Conservation (phyloP, 176 grass and related monocot species). For the Otatea glauca region DNA sequence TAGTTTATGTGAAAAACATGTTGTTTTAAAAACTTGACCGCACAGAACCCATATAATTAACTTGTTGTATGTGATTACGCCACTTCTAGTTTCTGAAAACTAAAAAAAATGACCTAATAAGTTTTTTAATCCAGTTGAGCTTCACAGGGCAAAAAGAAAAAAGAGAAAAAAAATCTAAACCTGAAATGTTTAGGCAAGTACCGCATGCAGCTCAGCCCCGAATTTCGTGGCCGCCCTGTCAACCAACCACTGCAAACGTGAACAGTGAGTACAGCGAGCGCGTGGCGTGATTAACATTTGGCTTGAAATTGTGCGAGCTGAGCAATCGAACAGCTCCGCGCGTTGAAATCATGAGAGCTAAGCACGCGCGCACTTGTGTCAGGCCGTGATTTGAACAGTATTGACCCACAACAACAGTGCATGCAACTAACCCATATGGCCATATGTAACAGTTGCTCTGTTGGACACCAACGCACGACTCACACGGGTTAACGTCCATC, state of each 20-base stretch:
- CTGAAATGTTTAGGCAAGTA: not conserved
- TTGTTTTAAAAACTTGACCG: too few species aligned
- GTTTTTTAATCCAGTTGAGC: not conserved
- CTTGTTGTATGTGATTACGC: not conserved
- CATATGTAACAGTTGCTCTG: not conserved
- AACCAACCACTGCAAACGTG: not conserved
- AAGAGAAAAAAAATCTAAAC: not conserved
- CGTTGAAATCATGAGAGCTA: not conserved
- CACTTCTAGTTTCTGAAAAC: not conserved
- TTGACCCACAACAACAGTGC: not conserved
- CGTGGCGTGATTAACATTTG: not conserved
- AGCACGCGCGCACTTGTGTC: not conserved
- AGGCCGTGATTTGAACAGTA: not conserved
- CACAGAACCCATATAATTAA: not conserved
- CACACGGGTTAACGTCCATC: not conserved
- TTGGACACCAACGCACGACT: not conserved
- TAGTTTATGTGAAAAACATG: too few species aligned
- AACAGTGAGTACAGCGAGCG: not conserved
- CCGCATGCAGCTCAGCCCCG: not conserved
- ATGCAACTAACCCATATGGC: too few species aligned
- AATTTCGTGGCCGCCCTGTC: not conserved
- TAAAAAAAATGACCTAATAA: not conserved
- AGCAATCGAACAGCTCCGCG: not conserved
- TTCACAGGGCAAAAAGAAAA: too few species aligned
- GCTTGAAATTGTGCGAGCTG: not conserved